Evolutionary conservation across 805 yeast genomes (phyloP).

Genomic region (Saccharomyces paradoxus): DNA sequence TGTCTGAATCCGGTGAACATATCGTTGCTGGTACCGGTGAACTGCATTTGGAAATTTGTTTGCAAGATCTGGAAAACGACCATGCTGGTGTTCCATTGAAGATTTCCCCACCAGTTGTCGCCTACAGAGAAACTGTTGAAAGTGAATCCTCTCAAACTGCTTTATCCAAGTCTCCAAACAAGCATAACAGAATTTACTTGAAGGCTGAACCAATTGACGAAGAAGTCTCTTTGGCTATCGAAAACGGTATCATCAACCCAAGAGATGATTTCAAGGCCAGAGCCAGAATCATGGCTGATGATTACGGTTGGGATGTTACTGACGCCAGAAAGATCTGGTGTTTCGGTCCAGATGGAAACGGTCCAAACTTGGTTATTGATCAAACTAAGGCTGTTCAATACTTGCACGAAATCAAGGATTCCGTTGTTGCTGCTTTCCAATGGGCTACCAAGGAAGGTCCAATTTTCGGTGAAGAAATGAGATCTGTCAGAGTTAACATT

Average conservation of each 20-base stretch:
- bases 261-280: constrained; percentile 98
- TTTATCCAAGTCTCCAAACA: constrained; percentile 98
- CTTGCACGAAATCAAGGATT: constrained; percentile 98
- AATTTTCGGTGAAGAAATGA: constrained; percentile 89
- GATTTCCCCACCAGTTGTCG: constrained; percentile 94
- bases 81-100: constrained; percentile 99
- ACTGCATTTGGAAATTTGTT: constrained; percentile 97
- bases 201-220: constrained; percentile 95
- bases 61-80: constrained; percentile 91
- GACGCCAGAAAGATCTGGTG: constrained; percentile 99
- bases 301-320: constrained; percentile 98
- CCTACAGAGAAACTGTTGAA: constrained; percentile 97
- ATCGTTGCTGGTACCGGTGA: constrained; percentile 99
- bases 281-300: constrained; percentile 98
- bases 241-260: constrained; percentile 83
- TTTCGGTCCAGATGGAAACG: constrained; percentile 99
- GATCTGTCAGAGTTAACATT: constrained; percentile 95
- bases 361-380: constrained; percentile 97
- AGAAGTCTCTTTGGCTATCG: constrained; percentile 88
- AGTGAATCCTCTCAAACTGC: constrained; percentile 92
- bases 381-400: constrained; percentile 99
- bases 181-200: constrained; percentile 98
- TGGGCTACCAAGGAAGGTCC: constrained; percentile 99
- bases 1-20: constrained; percentile 97
- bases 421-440: constrained; percentile 99